These are phyloP conservation scores for Jaltomata sinuosa DNA, from an alignment of 257 asterid species.

Conservation along the genomic window DNA sequence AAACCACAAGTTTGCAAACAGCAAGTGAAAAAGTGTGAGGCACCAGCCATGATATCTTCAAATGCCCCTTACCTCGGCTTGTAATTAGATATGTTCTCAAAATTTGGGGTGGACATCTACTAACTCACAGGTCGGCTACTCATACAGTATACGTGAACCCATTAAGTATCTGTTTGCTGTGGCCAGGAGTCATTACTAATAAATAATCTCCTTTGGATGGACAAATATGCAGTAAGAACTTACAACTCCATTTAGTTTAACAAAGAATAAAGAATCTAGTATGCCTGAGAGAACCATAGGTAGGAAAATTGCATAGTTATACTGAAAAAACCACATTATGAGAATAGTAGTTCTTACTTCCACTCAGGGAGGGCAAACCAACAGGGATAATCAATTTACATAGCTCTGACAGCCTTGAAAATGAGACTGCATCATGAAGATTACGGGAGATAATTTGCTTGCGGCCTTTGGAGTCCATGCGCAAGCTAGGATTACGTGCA, in stretches of 20 bases:
- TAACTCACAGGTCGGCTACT: neutral
- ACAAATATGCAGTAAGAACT: neutral
- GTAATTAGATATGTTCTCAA: neutral
- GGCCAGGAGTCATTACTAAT: neutral
- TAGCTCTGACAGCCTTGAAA: slow-evolving; percentile 60
- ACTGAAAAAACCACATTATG: slow-evolving; percentile 2
- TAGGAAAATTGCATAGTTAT: neutral
- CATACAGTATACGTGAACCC: neutral
- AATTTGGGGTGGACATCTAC: neutral
- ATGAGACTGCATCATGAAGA: slow-evolving; percentile 85
- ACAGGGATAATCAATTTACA: slow-evolving; percentile 75
- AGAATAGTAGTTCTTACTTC: slow-evolving; percentile 40
- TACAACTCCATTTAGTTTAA: neutral
- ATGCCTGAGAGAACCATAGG: neutral
- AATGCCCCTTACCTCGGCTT: neutral
- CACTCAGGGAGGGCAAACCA: slow-evolving; percentile 70
- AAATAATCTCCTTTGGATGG: neutral
- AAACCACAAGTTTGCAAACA: neutral
- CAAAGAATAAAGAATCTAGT: neutral
- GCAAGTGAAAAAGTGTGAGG: neutral
- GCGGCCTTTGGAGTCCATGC: slow-evolving; percentile 31
- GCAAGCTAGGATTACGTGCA: slow-evolving; percentile 45
- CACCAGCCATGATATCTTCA: neutral
- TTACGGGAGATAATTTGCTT: slow-evolving; percentile 37
- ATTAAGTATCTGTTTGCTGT: neutral